Base-by-base conservation (phyloP, 2,329 filamentous ascomycete species). In the Cytospora piceicola region DNA sequence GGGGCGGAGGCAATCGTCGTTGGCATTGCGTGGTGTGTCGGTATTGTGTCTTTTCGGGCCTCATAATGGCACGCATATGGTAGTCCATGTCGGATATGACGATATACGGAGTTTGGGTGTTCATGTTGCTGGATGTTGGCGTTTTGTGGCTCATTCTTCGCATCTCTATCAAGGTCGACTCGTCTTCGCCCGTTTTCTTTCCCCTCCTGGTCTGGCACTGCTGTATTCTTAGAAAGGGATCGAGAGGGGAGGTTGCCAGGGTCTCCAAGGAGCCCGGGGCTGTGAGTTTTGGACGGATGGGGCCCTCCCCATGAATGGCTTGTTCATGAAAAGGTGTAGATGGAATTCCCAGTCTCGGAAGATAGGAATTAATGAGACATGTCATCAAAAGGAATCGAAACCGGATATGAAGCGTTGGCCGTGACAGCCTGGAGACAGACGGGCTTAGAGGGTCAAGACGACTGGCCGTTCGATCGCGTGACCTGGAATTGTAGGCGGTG, bases 21-120 rank as follows among this genome's bases (percentile, higher is more conserved):
- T 4, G 27, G 27, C 27, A 29, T 29, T 29, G 42, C 39, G 36
- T 63, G 56, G 42, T 32, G 29, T 57, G 61, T 57, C 46, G 53
- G 53, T 51, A n/a, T 36, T 52, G n/a, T 39, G 61, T 24, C 61
- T 30, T 49, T 49, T 60, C 52, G 62, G 34, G 52, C 46, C 62
- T 64, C 58, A 42, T 29, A 49, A 49, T 49, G 46, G 46, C 46
- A 49, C 24, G 46, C 46, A 49, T 49, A 49, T 24, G 46, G 46
- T 49, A 49, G 46, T 24, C 46, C 46, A 49, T 22, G 46, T 22
- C n/a, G 46, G 46, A 22, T 49, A 49, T 49, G 46, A 46, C 22
- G 20, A 24, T 49, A 49, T 49, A 49, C 14, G 46, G 46, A 49
- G 46, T 49, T 12, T 14, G 46, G 46, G 46, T 49, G n/a, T 49